A percentile compares a stretch with the other conserved stretches of the same genome.
phyloP scores from a whole-genome alignment of 2,329 filamentous ascomycete species.

The Tolypocladium pustulatum region DNA sequence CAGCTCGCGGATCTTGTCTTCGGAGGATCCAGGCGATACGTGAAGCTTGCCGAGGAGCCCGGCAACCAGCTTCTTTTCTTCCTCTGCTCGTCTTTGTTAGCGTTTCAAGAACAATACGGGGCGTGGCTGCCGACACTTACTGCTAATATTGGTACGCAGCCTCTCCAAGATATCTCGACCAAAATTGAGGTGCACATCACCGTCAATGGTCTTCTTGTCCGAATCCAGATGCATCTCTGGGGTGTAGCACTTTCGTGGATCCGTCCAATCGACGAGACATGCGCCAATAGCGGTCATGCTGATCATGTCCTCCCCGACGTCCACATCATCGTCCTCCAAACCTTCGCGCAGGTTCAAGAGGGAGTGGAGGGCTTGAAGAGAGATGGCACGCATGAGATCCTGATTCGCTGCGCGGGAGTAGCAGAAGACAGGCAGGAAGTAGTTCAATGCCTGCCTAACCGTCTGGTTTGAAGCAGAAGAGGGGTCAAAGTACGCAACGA shows the following conservation, averaged over 20 bases:
- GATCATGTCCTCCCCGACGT: slow-evolving; percentile 69
- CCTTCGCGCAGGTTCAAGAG: slow-evolving; percentile 64
- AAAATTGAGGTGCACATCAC: slow-evolving; percentile 71
- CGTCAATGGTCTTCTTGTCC: slow-evolving; percentile 55
- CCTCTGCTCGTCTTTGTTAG: slow-evolving; percentile 39
- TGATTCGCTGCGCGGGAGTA: slow-evolving; percentile 79
- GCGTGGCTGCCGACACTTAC: slow-evolving; percentile 34
- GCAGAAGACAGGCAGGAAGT: slow-evolving; percentile 91
- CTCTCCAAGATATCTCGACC: slow-evolving; percentile 69
- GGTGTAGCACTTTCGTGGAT: slow-evolving; percentile 67
- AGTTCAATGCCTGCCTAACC: slow-evolving; percentile 77
- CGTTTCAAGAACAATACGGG: neutral
- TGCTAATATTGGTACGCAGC: slow-evolving; percentile 53
- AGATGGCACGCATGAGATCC: slow-evolving; percentile 64
- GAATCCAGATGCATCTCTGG: slow-evolving; percentile 39
- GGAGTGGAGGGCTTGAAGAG: slow-evolving; percentile 63
- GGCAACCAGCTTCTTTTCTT: slow-evolving; percentile 76
- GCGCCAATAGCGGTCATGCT: slow-evolving; percentile 67
- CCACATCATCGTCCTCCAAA: slow-evolving; percentile 64
- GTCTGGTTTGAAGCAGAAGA: slow-evolving; percentile 69
- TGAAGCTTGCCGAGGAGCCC: slow-evolving; percentile 74
- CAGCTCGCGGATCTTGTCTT: slow-evolving; percentile 45
- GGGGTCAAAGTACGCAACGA: slow-evolving; percentile 83
- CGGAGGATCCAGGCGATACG: slow-evolving; percentile 55
- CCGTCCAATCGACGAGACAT: slow-evolving; percentile 89